Percentiles rank a stretch among this genome's conserved stretches.
phyloP scores from a whole-genome alignment of 495 filamentous ascomycete genomes.

The Hypomontagnella monticulosa region DNA sequence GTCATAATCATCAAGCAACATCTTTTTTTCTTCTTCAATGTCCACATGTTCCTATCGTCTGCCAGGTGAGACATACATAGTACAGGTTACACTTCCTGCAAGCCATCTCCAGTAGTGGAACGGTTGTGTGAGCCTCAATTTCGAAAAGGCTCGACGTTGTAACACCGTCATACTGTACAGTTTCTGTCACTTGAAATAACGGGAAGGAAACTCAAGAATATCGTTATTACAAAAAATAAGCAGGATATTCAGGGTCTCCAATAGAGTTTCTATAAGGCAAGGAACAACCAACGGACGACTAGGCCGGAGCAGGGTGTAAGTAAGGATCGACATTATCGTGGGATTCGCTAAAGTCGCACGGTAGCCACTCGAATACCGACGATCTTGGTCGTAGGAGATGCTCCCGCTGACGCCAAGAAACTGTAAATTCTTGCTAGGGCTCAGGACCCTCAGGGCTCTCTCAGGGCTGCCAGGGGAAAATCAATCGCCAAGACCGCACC shows the following conservation, averaged over 20 bases:
- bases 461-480: conserved; percentile 7
- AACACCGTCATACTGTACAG: conserved; percentile 1
- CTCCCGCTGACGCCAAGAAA: conserved; percentile 38
- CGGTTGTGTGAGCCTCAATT: conserved; percentile 24
- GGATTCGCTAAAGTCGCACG: conserved; percentile 33
- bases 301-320: conserved; percentile 8
- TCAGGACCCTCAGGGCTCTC: not conserved
- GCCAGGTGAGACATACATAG: not conserved
- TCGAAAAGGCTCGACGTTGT: not conserved
- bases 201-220: not conserved
- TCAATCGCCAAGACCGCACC: conserved; percentile 37
- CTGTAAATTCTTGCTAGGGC: conserved; percentile 12
- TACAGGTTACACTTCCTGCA: conserved; percentile 13
- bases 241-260: no score
- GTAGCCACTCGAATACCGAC: conserved; percentile 32
- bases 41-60: conserved; percentile 16
- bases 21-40: conserved; percentile 1
- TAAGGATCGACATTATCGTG: conserved; percentile 35
- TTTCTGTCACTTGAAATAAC: not conserved
- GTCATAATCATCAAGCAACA: conserved; percentile 35
- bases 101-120: conserved; percentile 8
- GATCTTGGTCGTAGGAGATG: conserved; percentile 28
- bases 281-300: no score
- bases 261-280: no score
- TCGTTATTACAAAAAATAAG: no score